phyloP scores from a whole-genome alignment of 495 filamentous ascomycete genomes.

The Hypoxylon cercidicola region DNA sequence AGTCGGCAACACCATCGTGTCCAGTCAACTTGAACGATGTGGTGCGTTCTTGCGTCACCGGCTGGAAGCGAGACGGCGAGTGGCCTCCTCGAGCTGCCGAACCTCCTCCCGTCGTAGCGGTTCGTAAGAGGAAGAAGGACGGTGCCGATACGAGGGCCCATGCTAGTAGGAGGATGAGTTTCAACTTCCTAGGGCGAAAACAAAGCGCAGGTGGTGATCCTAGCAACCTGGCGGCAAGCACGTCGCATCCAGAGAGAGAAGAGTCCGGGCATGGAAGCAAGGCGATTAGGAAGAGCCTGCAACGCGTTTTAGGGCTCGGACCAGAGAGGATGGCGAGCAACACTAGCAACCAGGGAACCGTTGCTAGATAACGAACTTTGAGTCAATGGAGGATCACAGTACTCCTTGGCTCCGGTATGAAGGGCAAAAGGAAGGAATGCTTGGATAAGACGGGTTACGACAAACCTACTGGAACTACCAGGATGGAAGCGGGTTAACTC shows the following conservation, averaged over 20 bases:
- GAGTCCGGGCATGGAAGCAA: slow-evolving; percentile 60
- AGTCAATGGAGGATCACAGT: neutral
- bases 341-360: slow-evolving; percentile 9
- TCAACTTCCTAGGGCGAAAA: slow-evolving; percentile 44
- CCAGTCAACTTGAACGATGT: slow-evolving; percentile 89
- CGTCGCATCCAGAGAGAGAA: slow-evolving; percentile 53
- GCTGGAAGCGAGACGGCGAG: slow-evolving; percentile 93
- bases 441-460: neutral
- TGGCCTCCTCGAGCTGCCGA: slow-evolving; percentile 80
- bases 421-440: slow-evolving; percentile 4
- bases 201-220: slow-evolving; percentile 35
- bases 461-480: slow-evolving; percentile 11
- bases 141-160: slow-evolving; percentile 34
- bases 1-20: slow-evolving; percentile 79
- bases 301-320: slow-evolving; percentile 52
- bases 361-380: slow-evolving; percentile 4
- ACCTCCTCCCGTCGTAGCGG: slow-evolving; percentile 50
- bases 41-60: slow-evolving; percentile 81
- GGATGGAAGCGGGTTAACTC: slow-evolving; percentile 16
- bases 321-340: slow-evolving; percentile 35
- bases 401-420: slow-evolving; percentile 2
- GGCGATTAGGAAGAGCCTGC: slow-evolving; percentile 53
- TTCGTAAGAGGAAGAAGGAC: slow-evolving; percentile 49
- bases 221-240: slow-evolving; percentile 21
- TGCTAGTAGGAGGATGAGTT: slow-evolving; percentile 48